Base-by-base conservation (phyloP, 2,329 filamentous ascomycete species). In the Metarhizium sp. region DNA sequence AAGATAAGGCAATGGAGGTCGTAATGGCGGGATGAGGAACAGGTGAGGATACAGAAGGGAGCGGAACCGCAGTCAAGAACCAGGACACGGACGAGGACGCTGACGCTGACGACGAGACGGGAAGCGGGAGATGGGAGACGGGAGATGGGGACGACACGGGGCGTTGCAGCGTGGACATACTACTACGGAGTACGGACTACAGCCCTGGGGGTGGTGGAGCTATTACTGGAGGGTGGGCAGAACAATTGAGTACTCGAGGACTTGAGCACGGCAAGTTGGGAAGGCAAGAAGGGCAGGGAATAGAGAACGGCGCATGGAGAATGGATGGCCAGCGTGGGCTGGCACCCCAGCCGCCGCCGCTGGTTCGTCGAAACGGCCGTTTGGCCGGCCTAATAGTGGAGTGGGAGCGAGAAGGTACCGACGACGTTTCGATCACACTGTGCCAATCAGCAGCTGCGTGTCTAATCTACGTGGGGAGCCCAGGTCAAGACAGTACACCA, bases 341-440 rank as follows among this genome's bases (percentile, higher is more conserved):
- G 51, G 18, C 29, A 52, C 40, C 36, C 43, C 42, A 45, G 52
- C 25, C 18, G 52, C 50, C 32, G 38, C 56, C 60, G 61, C 64
- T 71, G 71, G 69, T 70, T 70, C 68, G 69, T 67, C 69, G 64
- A 69, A 67, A 71, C 78, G 78, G 78, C 77, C 75, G 68, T 78
- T 76, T 80, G 69, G 71, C 77, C 78, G 78, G 78, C 76, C 70
- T 74, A 79, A 80, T 78, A 78, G 78, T 81, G 78, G 78, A 73
- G 75, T 66, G 64, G 57, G 43, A 56, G 43, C 56, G 54, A 55
- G 50, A 58, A 60, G 52, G 57, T 59, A 55, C 58, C 53, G 18
- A 29, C 36, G n/a, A 29, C 47, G 25, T 25, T 25, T 25, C 25
- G 3, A 25, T 25, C 25, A 36, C 36, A 57, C 52, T 51, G 57